A percentile compares a stretch with the other conserved stretches of the same genome.
These are phyloP conservation scores for Blastocystis sp. DNA, from an alignment of 352 stramenopile species.

Conservation along the genomic window DNA sequence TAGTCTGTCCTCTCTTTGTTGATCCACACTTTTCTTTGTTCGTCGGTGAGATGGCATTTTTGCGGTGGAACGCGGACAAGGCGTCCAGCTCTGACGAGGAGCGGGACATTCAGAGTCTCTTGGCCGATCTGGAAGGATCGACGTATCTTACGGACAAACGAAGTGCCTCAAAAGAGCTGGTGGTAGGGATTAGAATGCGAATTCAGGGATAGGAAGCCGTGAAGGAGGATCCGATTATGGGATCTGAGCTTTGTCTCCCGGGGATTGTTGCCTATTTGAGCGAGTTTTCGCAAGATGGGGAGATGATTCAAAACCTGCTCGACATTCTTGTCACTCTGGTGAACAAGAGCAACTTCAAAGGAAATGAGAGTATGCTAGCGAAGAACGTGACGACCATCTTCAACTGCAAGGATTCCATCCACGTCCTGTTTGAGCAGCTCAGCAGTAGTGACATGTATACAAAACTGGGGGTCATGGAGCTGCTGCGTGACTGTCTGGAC, in stretches of 20 bases:
- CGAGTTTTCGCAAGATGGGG: conserved; percentile 40
- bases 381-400: conserved; percentile 47
- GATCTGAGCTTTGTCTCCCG: conserved; percentile 44
- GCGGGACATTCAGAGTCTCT: conserved; percentile 20
- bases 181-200: neutral
- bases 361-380: neutral
- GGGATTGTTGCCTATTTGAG: conserved; percentile 23
- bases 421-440: conserved; percentile 27
- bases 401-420: neutral
- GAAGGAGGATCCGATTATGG: conserved; percentile 15
- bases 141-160: conserved; percentile 71
- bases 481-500: conserved; percentile 22
- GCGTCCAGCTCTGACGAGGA: neutral
- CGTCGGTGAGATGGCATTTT: conserved; percentile 38
- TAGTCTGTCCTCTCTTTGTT: conserved; percentile 7
- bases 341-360: conserved; percentile 26
- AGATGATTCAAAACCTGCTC: conserved; percentile 55
- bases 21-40: neutral
- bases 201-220: neutral
- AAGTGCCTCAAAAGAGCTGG: conserved; percentile 45
- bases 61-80: conserved; percentile 30
- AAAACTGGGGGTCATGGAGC: conserved; percentile 38
- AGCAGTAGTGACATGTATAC: conserved; percentile 22
- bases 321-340: conserved; percentile 52
- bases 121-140: conserved; percentile 36